Percentiles rank a stretch among this genome's conserved stretches.
Evolutionary conservation across 768 basidiomycete genomes (phyloP).

Genomic region (Russula ochroleuca): DNA sequence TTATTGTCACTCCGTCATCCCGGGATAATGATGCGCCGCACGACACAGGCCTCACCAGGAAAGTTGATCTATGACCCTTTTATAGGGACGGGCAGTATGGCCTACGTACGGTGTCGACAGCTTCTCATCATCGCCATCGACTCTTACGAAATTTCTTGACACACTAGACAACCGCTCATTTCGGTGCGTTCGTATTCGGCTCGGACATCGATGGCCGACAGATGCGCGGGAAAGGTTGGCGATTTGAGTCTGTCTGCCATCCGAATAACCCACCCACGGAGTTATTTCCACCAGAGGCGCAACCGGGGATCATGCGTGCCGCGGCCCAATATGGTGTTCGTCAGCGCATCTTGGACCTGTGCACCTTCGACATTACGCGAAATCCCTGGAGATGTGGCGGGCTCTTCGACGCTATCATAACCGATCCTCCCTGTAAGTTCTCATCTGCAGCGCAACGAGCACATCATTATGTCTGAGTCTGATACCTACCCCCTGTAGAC

Average conservation of each 20-base stretch:
- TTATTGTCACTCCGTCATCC: not conserved
- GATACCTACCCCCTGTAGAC: slow-evolving; percentile 45
- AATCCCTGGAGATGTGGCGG: slow-evolving; percentile 87
- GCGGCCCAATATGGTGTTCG: slow-evolving; percentile 80
- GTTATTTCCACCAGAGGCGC: slow-evolving; percentile 32
- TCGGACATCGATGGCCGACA: slow-evolving; percentile 97
- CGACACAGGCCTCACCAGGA: slow-evolving; percentile 70
- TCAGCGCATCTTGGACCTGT: slow-evolving; percentile 71
- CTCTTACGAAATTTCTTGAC: not conserved
- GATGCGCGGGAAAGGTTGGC: slow-evolving; percentile 84
- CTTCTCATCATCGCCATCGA: not conserved
- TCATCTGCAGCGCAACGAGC: not conserved
- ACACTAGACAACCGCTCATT: slow-evolving; percentile 73
- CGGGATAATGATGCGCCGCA: not conserved
- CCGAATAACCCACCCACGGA: not conserved
- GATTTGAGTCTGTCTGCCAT: not conserved
- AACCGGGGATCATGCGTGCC: slow-evolving; percentile 72
- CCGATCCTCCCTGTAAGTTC: slow-evolving; percentile 85
- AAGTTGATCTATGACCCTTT: slow-evolving; percentile 96
- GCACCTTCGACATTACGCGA: slow-evolving; percentile 89
- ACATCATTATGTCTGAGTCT: not conserved
- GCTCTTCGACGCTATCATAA: slow-evolving; percentile 90
- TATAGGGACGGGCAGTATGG: slow-evolving; percentile 88
- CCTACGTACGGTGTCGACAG: slow-evolving; percentile 53
- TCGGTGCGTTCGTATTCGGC: slow-evolving; percentile 82